phyloP scores from a whole-genome alignment of 139 green algal genomes.

The Nannochloris sp. region DNA sequence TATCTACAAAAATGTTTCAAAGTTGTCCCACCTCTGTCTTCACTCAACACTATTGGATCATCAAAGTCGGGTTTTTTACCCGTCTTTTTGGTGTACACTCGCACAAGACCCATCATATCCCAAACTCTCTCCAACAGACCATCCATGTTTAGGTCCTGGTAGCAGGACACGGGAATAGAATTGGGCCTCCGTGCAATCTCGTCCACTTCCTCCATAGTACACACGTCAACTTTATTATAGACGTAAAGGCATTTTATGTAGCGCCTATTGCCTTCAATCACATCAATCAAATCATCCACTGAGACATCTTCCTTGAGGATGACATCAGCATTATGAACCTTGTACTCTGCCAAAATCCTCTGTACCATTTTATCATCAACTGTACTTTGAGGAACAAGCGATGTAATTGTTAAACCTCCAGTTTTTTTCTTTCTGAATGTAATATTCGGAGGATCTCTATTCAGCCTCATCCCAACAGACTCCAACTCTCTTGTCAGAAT shows the following conservation, averaged over 20 bases:
- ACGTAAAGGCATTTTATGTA: constrained; percentile 97
- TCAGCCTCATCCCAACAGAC: constrained; percentile 84
- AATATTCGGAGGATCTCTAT: constrained; percentile 75
- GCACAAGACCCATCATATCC: constrained; percentile 88
- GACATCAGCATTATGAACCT: constrained; percentile 85
- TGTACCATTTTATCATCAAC: constrained; percentile 88
- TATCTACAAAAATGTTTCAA: constrained; percentile 78
- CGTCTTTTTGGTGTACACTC: constrained; percentile 95
- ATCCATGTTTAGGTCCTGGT: constrained; percentile 83
- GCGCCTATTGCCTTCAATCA: constrained; percentile 90
- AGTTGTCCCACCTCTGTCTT: constrained; percentile 78
- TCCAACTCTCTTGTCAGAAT: constrained; percentile 96
- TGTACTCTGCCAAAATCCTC: constrained; percentile 88
- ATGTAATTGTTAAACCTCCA: constrained; percentile 85
- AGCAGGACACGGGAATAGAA: constrained; percentile 84
- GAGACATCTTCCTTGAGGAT: constrained; percentile 85
- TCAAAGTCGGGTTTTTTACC: constrained; percentile 91
- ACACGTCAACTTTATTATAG: constrained; percentile 94
- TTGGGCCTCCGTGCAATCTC: constrained; percentile 66
- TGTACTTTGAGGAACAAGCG: constrained; percentile 68
- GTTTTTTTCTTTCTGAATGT: constrained; percentile 96
- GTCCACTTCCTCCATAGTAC: constrained; percentile 91
- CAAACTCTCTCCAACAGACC: constrained; percentile 86
- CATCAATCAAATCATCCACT: constrained; percentile 94
- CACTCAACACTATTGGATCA: constrained; percentile 81